phyloP scores from a whole-genome alignment of 2,329 filamentous ascomycete genomes.

The Fusarium equiseti region DNA sequence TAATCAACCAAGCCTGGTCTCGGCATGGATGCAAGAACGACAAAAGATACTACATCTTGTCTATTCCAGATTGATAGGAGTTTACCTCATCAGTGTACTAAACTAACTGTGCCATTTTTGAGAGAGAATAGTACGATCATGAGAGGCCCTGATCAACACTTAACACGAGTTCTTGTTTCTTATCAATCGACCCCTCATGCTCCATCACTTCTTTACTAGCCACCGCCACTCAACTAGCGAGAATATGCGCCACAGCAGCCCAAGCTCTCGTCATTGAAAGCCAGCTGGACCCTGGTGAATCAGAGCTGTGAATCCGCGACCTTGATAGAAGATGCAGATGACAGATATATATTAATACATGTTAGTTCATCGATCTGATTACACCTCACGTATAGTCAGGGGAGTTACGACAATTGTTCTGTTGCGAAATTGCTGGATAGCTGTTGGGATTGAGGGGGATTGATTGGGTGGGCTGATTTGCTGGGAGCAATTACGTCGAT shows the following conservation, averaged over 20 bases:
- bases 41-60: neutral
- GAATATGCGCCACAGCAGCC: neutral
- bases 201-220: neutral
- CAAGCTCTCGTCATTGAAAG: constrained; percentile 3
- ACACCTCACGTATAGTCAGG: neutral
- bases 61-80: neutral
- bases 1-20: neutral
- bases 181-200: neutral
- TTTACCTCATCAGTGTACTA: neutral
- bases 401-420: neutral
- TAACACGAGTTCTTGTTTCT: neutral
- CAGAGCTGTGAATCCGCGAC: neutral
- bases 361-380: neutral
- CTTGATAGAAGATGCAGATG: neutral
- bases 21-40: neutral
- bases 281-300: neutral
- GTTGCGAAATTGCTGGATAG: neutral
- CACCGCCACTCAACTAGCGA: neutral
- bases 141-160: neutral
- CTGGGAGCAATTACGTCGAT: neutral
- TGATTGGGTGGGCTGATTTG: neutral
- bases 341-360: neutral
- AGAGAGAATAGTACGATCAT: neutral
- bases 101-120: neutral
- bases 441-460: neutral